A percentile compares a stretch with the other conserved stretches of the same genome.
Conservation (phyloP, 2,329 filamentous ascomycete genomes). For the Ascosphaera apis region DNA sequence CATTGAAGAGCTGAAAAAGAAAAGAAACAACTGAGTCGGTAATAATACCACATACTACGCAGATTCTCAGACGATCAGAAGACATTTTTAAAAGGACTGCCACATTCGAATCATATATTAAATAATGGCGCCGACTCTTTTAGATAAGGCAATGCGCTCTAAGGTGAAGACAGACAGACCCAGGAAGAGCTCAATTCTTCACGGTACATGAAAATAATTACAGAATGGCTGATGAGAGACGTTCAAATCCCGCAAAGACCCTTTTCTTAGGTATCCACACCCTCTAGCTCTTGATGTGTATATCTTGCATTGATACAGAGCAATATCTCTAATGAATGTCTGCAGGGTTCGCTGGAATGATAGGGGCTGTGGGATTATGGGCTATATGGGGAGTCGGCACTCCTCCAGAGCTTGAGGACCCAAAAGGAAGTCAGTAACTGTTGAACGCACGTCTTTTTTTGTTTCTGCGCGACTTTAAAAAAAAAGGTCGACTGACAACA, state of each 20-base stretch:
- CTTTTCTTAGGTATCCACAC: conserved; percentile 39
- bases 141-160: conserved; percentile 47
- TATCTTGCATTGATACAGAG: neutral
- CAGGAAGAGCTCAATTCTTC: neutral
- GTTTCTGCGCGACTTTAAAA: neutral
- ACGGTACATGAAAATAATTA: neutral
- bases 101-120: too few relatives aligned
- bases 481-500: neutral
- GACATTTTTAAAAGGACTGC: too few relatives aligned
- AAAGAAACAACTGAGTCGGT: too few relatives aligned
- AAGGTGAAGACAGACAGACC: conserved; percentile 30
- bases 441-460: neutral
- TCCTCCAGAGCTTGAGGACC: conserved; percentile 53
- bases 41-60: too few relatives aligned
- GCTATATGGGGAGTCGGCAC: conserved; percentile 68
- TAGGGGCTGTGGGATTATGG: conserved; percentile 63
- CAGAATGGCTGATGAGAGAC: neutral
- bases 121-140: conserved; percentile 42
- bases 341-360: conserved; percentile 54
- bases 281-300: conserved; percentile 1
- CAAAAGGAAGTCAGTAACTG: conserved; percentile 43
- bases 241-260: conserved; percentile 28
- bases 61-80: too few relatives aligned
- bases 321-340: conserved; percentile 2
- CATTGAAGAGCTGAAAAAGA: too few relatives aligned